Conservation (phyloP, 2,329 filamentous ascomycete genomes). For the Ustilaginoidea virens region DNA sequence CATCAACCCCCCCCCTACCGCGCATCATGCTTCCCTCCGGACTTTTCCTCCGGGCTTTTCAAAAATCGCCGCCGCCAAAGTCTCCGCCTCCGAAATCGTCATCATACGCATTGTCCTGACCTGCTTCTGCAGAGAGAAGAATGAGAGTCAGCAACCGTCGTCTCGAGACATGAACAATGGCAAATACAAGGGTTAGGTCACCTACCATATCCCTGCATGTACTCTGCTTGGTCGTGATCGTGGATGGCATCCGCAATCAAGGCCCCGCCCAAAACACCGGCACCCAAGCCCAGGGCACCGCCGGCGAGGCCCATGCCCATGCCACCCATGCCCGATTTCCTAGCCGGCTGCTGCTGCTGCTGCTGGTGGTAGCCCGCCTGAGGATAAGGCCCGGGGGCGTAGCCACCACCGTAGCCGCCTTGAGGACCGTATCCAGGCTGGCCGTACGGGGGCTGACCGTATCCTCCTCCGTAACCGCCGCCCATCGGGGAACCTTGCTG, state of each 20-base stretch:
- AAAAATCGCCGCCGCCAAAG: slow-evolving; percentile 12
- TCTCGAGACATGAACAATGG: too few relatives aligned
- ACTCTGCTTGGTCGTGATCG: slow-evolving; percentile 43
- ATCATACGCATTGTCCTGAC: slow-evolving; percentile 8
- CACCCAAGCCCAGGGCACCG: slow-evolving; percentile 65
- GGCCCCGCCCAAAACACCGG: slow-evolving; percentile 65
- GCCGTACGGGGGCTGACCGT: slow-evolving; percentile 8
- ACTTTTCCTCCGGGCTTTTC: too few relatives aligned
- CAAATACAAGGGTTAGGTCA: too few relatives aligned
- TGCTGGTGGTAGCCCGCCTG: slow-evolving; percentile 15
- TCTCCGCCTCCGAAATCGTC: slow-evolving; percentile 8
- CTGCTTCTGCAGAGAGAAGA: slow-evolving; percentile 13
- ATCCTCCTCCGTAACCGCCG: slow-evolving; percentile 4
- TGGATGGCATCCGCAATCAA: slow-evolving; percentile 54
- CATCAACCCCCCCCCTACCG: too few relatives aligned
- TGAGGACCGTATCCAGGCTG: slow-evolving; percentile 16
- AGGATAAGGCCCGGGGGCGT: slow-evolving; percentile 5
- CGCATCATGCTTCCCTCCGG: too few relatives aligned
- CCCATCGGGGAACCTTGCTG: slow-evolving; percentile 3
- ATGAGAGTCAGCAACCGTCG: neutral
- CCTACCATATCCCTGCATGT: slow-evolving; percentile 27
- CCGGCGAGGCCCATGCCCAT: slow-evolving; percentile 49
- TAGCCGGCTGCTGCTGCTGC: slow-evolving; percentile 22
- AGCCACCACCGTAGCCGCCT: slow-evolving; percentile 14
- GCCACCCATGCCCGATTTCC: slow-evolving; percentile 22